Base-by-base conservation (phyloP, 768 basidiomycete genomes). In the Pleurotus platypus region DNA sequence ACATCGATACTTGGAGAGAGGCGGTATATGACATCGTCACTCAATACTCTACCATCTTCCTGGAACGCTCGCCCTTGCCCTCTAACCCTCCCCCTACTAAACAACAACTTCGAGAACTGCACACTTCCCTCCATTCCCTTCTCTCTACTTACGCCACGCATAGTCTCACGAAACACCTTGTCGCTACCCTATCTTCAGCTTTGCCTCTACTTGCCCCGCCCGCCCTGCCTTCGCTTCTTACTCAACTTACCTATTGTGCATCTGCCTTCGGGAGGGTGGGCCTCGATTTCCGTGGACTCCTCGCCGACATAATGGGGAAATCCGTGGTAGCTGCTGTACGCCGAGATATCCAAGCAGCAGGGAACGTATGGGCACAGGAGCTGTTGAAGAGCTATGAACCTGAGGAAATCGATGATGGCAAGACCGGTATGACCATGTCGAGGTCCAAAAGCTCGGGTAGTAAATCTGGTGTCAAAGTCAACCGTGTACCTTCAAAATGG, bases 211-310 rank as follows among this genome's bases (percentile, higher is more conserved):
- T 85, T 16, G 73, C 85, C 27, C 75, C 87, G 12, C 65, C 89
- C 16, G 74, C 90, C 20, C 78, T 96, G 61, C 80, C 92, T 18
- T 85, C 95, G 37, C 79, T 94, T 43, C 83, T 97, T 57, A 96
- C 94, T 0, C 96, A 98, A 64, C 81, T 98, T 46, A 89, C 90
- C 11, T 98, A 98, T 70, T 97, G 95, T 67, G 86, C 94, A 6
- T 84, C 86, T 15, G 94, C 94, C 0, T 97, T 97, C 65, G 80
- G 92, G 0, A 85, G 94, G n/a, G 81, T 96, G 13, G 96, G 96
- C 0, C 79, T 96, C 63, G 95, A 97, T 67, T 98, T 99, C 70
- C 83, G 87, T 30, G 70, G 78, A 0, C 70, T 88, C 15, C 73
- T 97, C 27, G 80, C 80, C 2, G 78, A 79, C n/a, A 73, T 90